Evolutionary conservation across 2,329 filamentous ascomycete genomes (phyloP).

Genomic region (Cordyceps javanica): DNA sequence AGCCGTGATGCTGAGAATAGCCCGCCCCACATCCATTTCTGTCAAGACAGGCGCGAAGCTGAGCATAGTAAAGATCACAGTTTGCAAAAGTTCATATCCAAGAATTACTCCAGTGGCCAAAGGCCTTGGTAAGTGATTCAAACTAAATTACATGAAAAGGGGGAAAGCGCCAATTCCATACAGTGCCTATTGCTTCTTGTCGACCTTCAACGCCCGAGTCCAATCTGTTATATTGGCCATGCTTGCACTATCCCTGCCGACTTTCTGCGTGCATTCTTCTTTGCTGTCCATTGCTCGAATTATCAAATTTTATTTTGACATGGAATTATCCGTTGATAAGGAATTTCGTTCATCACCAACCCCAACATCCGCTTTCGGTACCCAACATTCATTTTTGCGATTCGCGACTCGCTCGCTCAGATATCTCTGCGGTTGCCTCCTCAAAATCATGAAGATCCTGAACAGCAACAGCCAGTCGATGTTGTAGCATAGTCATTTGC

Average conservation of each 20-base stretch:
- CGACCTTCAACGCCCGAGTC: background rate
- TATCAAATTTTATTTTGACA: too few relatives aligned
- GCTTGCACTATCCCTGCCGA: too few relatives aligned
- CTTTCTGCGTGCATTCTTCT: background rate
- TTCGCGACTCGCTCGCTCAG: background rate
- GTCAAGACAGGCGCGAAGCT: background rate
- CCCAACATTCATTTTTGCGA: background rate
- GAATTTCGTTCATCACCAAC: too few relatives aligned
- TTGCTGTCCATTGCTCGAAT: too few relatives aligned
- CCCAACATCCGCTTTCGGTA: too few relatives aligned
- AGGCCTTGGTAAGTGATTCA: background rate
- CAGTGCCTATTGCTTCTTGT: background rate
- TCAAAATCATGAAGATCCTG: constrained; percentile 11
- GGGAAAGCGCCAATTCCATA: background rate
- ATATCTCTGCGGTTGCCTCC: constrained; percentile 1
- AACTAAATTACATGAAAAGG: background rate
- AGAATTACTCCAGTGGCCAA: background rate
- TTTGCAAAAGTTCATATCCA: background rate
- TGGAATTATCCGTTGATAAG: too few relatives aligned
- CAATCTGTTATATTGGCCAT: background rate
- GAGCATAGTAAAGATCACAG: background rate
- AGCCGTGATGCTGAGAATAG: background rate
- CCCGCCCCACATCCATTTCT: constrained; percentile 10
- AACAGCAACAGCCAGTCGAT: background rate
- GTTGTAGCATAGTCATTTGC: background rate